Evolutionary conservation across 1,139 yeast species (phyloP).

Genomic region (Yamadazyma atlantica): DNA sequence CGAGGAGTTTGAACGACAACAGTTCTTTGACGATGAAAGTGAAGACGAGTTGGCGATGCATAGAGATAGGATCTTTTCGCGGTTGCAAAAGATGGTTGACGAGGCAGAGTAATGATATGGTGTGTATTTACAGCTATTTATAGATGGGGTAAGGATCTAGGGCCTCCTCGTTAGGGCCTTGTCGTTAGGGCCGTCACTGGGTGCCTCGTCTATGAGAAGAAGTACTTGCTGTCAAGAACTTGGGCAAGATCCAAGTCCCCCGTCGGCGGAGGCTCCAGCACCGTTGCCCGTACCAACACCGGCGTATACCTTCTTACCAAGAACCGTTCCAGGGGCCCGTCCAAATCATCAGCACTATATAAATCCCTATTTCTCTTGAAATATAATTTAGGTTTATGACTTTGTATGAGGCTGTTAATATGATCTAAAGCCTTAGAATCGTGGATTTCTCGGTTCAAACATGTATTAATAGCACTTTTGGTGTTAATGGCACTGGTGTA

Average conservation of each 20-base stretch:
- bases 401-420: conserved; percentile 16
- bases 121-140: neutral
- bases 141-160: too few relatives aligned
- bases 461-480: conserved; percentile 8
- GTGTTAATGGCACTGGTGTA: too few relatives aligned
- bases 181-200: too few relatives aligned
- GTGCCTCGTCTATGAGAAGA: conserved; percentile 33
- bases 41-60: conserved; percentile 63
- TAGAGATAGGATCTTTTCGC: conserved; percentile 61
- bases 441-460: conserved; percentile 16
- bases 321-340: conserved; percentile 2
- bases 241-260: conserved; percentile 35
- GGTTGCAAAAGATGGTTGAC: conserved; percentile 49
- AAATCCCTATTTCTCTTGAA: conserved; percentile 9
- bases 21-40: conserved; percentile 46
- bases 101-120: conserved; percentile 6
- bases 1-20: conserved; percentile 18
- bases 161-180: too few relatives aligned
- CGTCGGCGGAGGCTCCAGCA: conserved; percentile 28
- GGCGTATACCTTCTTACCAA: conserved; percentile 14
- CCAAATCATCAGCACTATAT: conserved; percentile 3
- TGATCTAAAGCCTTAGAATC: conserved; percentile 6
- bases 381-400: conserved; percentile 23
- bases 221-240: conserved; percentile 35
- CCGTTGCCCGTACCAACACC: conserved; percentile 25